Conservation (phyloP, 202 grass and related monocot species). For the Musa balbisiana region DNA sequence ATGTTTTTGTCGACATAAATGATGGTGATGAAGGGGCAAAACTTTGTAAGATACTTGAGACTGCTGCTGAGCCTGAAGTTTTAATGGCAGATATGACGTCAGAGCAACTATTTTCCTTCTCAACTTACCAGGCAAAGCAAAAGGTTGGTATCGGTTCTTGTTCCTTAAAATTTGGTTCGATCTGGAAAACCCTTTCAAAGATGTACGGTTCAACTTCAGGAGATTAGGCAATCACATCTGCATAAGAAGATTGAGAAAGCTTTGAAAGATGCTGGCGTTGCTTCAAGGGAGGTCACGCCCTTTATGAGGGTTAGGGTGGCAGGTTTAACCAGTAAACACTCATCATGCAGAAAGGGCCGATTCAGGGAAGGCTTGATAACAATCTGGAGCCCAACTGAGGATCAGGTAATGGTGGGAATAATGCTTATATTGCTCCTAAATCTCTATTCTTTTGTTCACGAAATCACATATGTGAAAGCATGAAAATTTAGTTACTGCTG, state of each 20-base stretch:
- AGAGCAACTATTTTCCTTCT: constrained; percentile 56
- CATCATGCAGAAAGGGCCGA: constrained; percentile 35
- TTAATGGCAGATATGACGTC: constrained; percentile 74
- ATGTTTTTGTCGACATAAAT: constrained; percentile 43
- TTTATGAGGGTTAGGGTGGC: constrained; percentile 83
- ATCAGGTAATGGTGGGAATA: constrained; percentile 43
- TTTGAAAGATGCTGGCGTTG: constrained; percentile 58
- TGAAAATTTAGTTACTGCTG: not conserved
- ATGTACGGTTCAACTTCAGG: constrained; percentile 37
- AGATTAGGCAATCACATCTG: constrained; percentile 45
- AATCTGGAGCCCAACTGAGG: constrained; percentile 90
- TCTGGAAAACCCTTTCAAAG: not conserved
- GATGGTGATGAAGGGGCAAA: constrained; percentile 67
- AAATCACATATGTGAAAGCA: not conserved
- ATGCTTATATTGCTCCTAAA: not conserved
- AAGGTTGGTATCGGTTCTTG: constrained; percentile 33
- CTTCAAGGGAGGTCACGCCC: constrained; percentile 67
- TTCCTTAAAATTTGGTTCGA: not conserved
- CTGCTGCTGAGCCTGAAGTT: constrained; percentile 77
- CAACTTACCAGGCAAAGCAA: constrained; percentile 69
- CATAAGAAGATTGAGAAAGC: constrained; percentile 70
- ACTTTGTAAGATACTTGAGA: constrained; percentile 66
- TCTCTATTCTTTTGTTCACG: not conserved
- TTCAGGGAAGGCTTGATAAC: constrained; percentile 69
- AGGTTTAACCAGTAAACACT: constrained; percentile 50